Base-by-base conservation (phyloP, 768 basidiomycete species). In the Lepiota venenata region DNA sequence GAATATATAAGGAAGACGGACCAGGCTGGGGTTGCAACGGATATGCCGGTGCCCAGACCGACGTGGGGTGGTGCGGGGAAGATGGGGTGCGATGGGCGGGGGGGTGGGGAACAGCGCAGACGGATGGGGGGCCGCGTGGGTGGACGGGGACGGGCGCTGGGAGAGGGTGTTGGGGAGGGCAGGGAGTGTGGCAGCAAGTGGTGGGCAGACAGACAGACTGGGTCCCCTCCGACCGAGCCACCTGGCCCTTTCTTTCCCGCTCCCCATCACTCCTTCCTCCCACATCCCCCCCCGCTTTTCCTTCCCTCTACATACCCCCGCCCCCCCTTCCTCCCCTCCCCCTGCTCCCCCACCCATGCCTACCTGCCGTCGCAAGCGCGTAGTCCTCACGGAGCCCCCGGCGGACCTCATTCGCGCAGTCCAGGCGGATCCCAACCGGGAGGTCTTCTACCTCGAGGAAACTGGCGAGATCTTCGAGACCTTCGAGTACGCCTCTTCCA, bases 401-500 rank as follows among this genome's bases (percentile, higher is more conserved):
- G 79, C 81, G 43, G 71, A 80, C 61, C 84, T 92, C 66, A 77
- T 89, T 58, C 79, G 82, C 58, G 79, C 82, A 56, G 76, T 77
- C 64, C 78, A 82, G 69, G 70, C 81, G 40, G 81, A 85, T 74
- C 84, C 83, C 35, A 74, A 77, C 69, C 82, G 74, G 66, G 84
- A 86, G 60, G 94, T 98, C 69, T 98, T 85, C 74, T 95, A 91
- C 76, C 87, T 98, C 66, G 76, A 85, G 59, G 86, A 93, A 71
- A 98, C 96, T 2, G 96, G 95, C 65, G 96, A 98, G 82, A 91
- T 98, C 71, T 98, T 98, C 69, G 87, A 93, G 60, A 86, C 86
- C 66, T 98, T 97, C 67, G 94, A 97, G 95, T 97, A 66, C 67
- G 91, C 80, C 58, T 57, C 58, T 56, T 59, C 45, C 62, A 64